Base-by-base conservation (phyloP, 306 rosid genomes). In the Medicago ruthenica region DNA sequence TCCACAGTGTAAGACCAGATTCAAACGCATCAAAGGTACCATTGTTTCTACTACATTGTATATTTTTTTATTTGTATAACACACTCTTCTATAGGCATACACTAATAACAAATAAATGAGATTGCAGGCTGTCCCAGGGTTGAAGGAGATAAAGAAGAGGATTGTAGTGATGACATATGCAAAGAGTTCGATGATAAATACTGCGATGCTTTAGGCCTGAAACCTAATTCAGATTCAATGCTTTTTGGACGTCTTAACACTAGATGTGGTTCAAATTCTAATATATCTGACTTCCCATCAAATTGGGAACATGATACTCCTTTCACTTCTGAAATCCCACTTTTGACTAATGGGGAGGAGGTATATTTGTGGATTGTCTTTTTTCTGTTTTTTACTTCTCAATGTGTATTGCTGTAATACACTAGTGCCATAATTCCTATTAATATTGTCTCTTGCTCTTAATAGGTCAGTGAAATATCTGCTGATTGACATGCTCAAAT, bases 91-190 rank as follows among this genome's bases (percentile, higher is more conserved):
- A 14, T 44, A 17, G 34, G 67, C 37, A 11, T 21, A 57, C 18
- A 76, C 57, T 66, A 47, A 47, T 53, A 47, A 77, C 55, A 53
- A 47, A 51, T 50, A 72, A 68, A 18, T 47, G 42, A 84, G 71
- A 47, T 61, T 81, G 57, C 89, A 91, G 97, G 97, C n/a, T 79
- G 85, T 84, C 93, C 87, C 48, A 81, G 97, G 72, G 97, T 91
- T 77, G 90, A 91, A 78, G 93, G 92, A 15, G 97, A 91, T 4
- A 93, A 91, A 55, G 97, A 91, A 27, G 97, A 91, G 75, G 92
- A 87, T 81, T 88, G 57, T 66, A 81, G 83, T 70, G 97, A 91
- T 75, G 97, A 91, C 85, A 79, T 91, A 77, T 92, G 89, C 75
- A 84, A 91, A 10, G 97, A 91, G 76, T 91, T 91, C 45, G 85